These are phyloP conservation scores for Phalaenopsis aphrodite DNA, from an alignment of 106 monocot genomes.

Conservation along the genomic window DNA sequence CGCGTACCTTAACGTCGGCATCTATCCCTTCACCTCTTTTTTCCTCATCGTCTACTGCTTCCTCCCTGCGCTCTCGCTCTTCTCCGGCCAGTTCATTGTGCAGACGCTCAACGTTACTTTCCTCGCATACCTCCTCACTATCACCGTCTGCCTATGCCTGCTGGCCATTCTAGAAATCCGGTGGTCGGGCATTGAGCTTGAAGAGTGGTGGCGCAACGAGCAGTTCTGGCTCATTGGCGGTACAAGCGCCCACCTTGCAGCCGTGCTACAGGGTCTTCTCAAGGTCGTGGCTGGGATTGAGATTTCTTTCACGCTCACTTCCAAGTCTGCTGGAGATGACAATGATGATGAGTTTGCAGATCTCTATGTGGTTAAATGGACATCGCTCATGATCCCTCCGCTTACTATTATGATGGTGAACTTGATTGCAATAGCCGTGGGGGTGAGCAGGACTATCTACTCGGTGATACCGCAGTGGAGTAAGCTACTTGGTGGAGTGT, in stretches of 20 bases:
- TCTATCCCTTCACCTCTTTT: conserved; percentile 79
- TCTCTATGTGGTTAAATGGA: conserved; percentile 32
- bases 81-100: conserved; percentile 78
- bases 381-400: conserved; percentile 41
- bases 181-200: conserved; percentile 69
- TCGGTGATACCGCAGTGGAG: conserved; percentile 61
- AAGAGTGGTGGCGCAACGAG: conserved; percentile 79
- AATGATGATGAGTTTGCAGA: conserved; percentile 48
- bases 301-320: conserved; percentile 51
- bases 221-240: conserved; percentile 72
- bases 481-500: conserved; percentile 45
- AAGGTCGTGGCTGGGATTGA: conserved; percentile 49
- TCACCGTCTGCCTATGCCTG: conserved; percentile 47
- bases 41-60: conserved; percentile 87
- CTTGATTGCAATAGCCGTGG: conserved; percentile 46
- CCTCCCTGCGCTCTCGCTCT: conserved; percentile 75
- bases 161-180: conserved; percentile 62
- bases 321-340: conserved; percentile 33
- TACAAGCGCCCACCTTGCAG: conserved; percentile 66
- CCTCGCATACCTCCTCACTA: conserved; percentile 49
- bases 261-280: conserved; percentile 65
- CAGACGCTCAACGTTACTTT: conserved; percentile 59
- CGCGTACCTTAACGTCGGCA: conserved; percentile 52
- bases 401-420: conserved; percentile 65
- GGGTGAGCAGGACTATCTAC: conserved; percentile 54